Base-by-base conservation (phyloP, 1,139 yeast genomes). In the Neolecta irregularis region DNA sequence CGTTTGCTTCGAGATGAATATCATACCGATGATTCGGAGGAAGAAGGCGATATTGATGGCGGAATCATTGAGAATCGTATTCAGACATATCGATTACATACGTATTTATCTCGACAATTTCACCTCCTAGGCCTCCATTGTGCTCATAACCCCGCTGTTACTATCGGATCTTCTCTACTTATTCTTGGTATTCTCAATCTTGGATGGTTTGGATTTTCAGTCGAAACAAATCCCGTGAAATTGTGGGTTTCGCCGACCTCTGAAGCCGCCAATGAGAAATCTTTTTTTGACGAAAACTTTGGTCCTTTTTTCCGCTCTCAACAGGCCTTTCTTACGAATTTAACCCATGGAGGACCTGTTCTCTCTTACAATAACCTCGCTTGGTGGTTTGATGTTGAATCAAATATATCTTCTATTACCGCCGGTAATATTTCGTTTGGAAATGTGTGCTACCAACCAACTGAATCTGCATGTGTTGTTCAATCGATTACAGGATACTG, bases 261-360 rank as follows among this genome's bases (percentile, higher is more conserved):
- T n/a, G 70, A 68, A 4, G 83, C 83, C 11, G 74, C 65, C 41
- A 60, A 67, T 30, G 74, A 88, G 48, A 74, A 75, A 50, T 60
- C 65, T 37, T 73, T 64, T 47, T 88, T 74, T 51, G 94, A 88
- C 51, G 62, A 65, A 11, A 68, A 72, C 40, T 88, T 88, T 56
- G 95, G 96, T 0, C 93, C 92, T 30, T 88, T 91, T 62, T 88
- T 76, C 57, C 65, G 96, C 48, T 69, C 83, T 3, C 88, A 83
- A 48, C 96, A 88, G 55, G 60, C 80, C 1, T 79, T 79, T 44
- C 58, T 88, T 6, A 75, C 80, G 21, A 75, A 76, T 43, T 72
- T 70, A 11, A 64, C 77, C 6, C 75, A 74, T 4, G 5, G 25
- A 5, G 26, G 30, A 7, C n/a, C 20, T 12, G 77, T 60, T 36